Evolutionary conservation across 2,329 filamentous ascomycete genomes (phyloP), one percentile per base, ranked within the genome.

Genomic region (Venturiaceae sp.): DNA sequence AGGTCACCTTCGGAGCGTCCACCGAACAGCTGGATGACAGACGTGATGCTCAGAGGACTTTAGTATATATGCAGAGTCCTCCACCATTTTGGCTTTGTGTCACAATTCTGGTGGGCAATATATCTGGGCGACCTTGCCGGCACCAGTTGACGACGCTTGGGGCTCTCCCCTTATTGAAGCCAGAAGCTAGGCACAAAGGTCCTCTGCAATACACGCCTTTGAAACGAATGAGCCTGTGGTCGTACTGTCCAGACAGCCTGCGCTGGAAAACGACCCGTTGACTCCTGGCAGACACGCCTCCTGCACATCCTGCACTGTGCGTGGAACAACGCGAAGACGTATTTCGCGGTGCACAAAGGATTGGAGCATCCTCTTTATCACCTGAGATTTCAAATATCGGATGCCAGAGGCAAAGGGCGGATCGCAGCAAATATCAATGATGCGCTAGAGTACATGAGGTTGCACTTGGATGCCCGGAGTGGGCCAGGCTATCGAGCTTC

Each of bases 231-330:
- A 67, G 63, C 64, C 63, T 64, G 23, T 57, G 62, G 71, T 72
- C 66, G 68, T 69, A 72, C 71, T n/a, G 58, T 32, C 32, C 30
- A 37, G 32, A 34, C 52, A 14, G 34, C 19, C 28, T 41, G 34
- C 33, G 57, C 30, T 47, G 37, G 8, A 55, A 6, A n/a, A 28
- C 30, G 68, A 67, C 67, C 68, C 65, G 60, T 63, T 66, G 64
- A 65, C 65, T 67, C 69, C 68, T 65, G 68, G 65, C 55, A 63
- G 52, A n/a, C 62, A 60, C 69, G 69, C 67, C 66, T 70, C 68
- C 68, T 71, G 69, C 70, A 71, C 64, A 63, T 66, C 57, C 67
- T 67, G 67, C 66, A 62, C 71, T 69, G 66, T 66, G 67, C 66
- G 66, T 65, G 63, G 62, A 61, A 46, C 58, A 64, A 67, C 62